Evolutionary conservation across 2,329 filamentous ascomycete species (phyloP).

Genomic region (Polytolypa hystricis): DNA sequence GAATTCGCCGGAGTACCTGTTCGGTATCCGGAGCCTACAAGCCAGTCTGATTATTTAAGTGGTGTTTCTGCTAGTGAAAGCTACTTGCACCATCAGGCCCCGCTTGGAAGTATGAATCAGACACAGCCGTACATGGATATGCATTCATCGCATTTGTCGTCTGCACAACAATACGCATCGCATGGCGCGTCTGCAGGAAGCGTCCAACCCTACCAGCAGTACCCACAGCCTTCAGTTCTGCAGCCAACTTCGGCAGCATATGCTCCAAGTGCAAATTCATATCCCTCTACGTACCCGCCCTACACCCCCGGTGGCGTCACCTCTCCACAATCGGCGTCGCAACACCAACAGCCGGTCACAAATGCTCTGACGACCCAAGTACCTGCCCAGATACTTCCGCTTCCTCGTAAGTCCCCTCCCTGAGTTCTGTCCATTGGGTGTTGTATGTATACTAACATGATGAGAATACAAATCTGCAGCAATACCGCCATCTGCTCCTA

Average conservation of each 20-base stretch:
- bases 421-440: no score
- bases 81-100: conserved; percentile 31
- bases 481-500: no score
- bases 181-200: conserved; percentile 65
- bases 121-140: conserved; percentile 77
- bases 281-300: conserved; percentile 69
- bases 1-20: conserved; percentile 37
- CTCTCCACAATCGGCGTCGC: conserved; percentile 61
- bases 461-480: no score
- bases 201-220: conserved; percentile 67
- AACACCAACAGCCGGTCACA: conserved; percentile 57
- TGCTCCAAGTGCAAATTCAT: conserved; percentile 43
- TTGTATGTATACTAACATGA: no score
- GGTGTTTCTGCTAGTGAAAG: conserved; percentile 27
- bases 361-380: conserved; percentile 56
- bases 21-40: conserved; percentile 25
- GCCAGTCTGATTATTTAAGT: conserved; percentile 24
- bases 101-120: conserved; percentile 62
- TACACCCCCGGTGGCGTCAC: conserved; percentile 64
- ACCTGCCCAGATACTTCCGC: conserved; percentile 60
- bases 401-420: conserved; percentile 41
- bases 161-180: conserved; percentile 61
- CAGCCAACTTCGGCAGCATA: conserved; percentile 64
- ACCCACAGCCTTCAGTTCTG: conserved; percentile 60
- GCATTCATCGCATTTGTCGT: conserved; percentile 62